These are phyloP conservation scores for Colletotrichum sp. DNA, from an alignment of 2,329 filamentous ascomycete species.

Conservation along the genomic window DNA sequence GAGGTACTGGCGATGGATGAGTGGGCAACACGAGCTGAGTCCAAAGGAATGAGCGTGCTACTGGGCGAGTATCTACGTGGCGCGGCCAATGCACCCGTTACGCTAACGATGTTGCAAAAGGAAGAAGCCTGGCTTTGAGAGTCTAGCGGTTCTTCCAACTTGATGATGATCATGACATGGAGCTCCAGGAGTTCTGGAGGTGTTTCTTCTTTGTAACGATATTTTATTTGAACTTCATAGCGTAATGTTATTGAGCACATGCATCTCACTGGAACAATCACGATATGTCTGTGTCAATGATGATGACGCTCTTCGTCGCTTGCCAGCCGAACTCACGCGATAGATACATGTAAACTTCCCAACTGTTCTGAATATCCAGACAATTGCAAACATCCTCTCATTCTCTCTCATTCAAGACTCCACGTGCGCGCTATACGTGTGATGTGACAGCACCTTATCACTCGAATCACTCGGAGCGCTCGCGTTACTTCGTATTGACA, in stretches of 20 bases:
- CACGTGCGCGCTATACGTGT: not conserved
- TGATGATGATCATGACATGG: not conserved
- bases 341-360: not conserved
- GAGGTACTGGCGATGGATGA: not conserved
- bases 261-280: accelerated
- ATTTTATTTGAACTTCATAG: not conserved
- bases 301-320: not conserved
- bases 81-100: not conserved
- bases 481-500: not conserved
- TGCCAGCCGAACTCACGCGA: not conserved
- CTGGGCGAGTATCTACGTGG: not conserved
- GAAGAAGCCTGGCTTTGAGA: not conserved
- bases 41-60: not conserved
- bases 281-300: not conserved
- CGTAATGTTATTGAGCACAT: not conserved
- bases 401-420: not conserved
- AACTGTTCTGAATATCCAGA: not conserved
- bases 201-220: not conserved
- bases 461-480: accelerated
- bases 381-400: not conserved
- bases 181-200: not conserved
- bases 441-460: accelerated
- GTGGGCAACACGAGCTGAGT: not conserved
- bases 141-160: not conserved
- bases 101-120: not conserved